These are phyloP conservation scores for Pseudocercospora pini-densiflorae DNA, from an alignment of 2,329 filamentous ascomycete genomes.

Conservation along the genomic window DNA sequence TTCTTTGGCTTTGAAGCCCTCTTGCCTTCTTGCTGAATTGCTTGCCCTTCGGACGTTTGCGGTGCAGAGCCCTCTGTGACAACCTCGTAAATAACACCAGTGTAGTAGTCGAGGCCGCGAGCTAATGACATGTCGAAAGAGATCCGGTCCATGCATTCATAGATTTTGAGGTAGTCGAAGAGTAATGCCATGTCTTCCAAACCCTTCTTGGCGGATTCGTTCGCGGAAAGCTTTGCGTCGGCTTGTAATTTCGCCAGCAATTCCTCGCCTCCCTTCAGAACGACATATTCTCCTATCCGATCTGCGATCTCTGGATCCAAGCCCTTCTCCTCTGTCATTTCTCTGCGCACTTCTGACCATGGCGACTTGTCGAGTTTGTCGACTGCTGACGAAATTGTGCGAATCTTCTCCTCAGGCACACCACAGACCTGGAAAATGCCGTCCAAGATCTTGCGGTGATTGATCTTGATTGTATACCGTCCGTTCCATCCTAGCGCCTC, in stretches of 20 bases:
- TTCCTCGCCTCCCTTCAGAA: conserved; percentile 71
- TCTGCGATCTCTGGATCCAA: conserved; percentile 77
- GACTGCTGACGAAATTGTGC: conserved; percentile 87
- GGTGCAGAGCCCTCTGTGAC: conserved; percentile 79
- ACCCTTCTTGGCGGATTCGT: conserved; percentile 77
- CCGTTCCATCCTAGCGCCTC: conserved; percentile 75
- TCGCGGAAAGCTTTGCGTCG: conserved; percentile 70
- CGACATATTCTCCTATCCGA: conserved; percentile 84
- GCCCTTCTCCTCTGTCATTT: conserved; percentile 94
- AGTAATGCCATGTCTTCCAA: conserved; percentile 80
- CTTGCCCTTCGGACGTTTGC: conserved; percentile 45
- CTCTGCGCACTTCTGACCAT: conserved; percentile 86
- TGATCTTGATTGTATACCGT: conserved; percentile 86
- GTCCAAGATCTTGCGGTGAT: conserved; percentile 92
- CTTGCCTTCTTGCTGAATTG: conserved; percentile 54
- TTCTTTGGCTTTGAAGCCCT: conserved; percentile 56
- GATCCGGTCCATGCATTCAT: conserved; percentile 71
- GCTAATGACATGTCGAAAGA: conserved; percentile 91
- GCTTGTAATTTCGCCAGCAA: conserved; percentile 71
- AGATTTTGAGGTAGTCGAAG: conserved; percentile 80
- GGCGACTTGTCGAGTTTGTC: conserved; percentile 92
- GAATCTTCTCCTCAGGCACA: conserved; percentile 83
- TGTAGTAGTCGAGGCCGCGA: conserved; percentile 91
- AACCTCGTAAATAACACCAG: conserved; percentile 87
- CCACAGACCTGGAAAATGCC: conserved; percentile 91